Evolutionary conservation across 768 basidiomycete species (phyloP).

Genomic region (Strobilomyces confusus): DNA sequence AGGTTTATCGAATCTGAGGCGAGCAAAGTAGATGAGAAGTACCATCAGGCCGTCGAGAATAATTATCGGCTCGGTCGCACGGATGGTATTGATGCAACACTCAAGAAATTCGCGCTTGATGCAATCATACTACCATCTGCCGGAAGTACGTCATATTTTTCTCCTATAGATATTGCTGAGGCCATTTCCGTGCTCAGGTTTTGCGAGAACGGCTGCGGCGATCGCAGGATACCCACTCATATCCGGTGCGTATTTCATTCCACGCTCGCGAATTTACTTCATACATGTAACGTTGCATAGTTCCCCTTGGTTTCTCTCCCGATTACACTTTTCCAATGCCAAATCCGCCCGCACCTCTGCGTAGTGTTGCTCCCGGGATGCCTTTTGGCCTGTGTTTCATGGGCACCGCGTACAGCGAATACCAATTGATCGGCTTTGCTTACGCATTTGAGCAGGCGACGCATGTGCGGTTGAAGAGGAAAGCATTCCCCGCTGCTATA

Average conservation of each 20-base stretch:
- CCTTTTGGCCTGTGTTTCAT: conserved; percentile 43
- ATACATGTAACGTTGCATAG: conserved; percentile 35
- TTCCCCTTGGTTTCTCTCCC: conserved; percentile 40
- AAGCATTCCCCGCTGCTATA: conserved; percentile 48
- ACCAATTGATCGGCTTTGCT: conserved; percentile 37
- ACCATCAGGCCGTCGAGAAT: conserved; percentile 41
- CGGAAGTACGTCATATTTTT: conserved; percentile 7
- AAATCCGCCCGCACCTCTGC: conserved; percentile 35
- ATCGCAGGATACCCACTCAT: conserved; percentile 38
- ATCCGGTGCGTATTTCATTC: conserved; percentile 20
- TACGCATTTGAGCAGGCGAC: conserved; percentile 57
- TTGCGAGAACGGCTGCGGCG: conserved; percentile 27
- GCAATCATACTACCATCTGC: conserved; percentile 47
- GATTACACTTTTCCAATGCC: conserved; percentile 27
- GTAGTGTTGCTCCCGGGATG: too few relatives aligned
- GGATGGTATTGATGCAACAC: conserved; percentile 50
- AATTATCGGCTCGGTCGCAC: conserved; percentile 47
- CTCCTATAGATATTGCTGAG: neutral
- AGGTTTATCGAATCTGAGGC: too few relatives aligned
- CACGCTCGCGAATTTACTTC: neutral
- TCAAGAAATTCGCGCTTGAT: conserved; percentile 44
- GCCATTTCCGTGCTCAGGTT: conserved; percentile 9
- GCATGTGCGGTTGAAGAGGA: conserved; percentile 42
- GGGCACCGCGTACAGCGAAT: conserved; percentile 44
- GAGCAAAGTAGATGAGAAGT: conserved; percentile 32